Conservation (phyloP, 2,329 filamentous ascomycete genomes). For the Microcyclospora pomicola region DNA sequence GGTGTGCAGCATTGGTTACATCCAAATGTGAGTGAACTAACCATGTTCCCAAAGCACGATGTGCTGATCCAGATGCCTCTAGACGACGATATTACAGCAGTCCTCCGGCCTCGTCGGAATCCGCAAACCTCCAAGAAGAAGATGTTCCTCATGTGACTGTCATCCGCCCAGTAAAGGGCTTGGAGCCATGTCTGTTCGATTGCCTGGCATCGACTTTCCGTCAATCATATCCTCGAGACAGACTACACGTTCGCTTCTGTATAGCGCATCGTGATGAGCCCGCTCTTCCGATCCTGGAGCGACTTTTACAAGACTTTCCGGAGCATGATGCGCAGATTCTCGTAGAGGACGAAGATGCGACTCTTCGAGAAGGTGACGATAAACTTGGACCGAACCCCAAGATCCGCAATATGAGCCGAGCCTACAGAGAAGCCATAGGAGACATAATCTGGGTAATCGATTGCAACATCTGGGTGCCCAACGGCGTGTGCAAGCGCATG, state of each 20-base stretch:
- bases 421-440: constrained; percentile 74
- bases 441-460: constrained; percentile 92
- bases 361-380: constrained; percentile 42
- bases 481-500: constrained; percentile 70
- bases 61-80: too few species aligned
- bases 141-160: constrained; percentile 72
- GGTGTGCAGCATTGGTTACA: constrained; percentile 45
- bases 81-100: constrained; percentile 43
- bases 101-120: constrained; percentile 5
- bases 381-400: constrained; percentile 88
- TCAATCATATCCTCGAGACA: constrained; percentile 65
- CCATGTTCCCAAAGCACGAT: too few species aligned
- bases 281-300: constrained; percentile 58
- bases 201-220: constrained; percentile 77
- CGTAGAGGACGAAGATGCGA: constrained; percentile 68
- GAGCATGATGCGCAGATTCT: constrained; percentile 56
- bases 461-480: constrained; percentile 87
- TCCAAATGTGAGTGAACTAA: constrained; percentile 38
- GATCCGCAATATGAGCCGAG: constrained; percentile 88
- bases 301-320: constrained; percentile 60
- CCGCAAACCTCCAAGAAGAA: not conserved
- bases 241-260: constrained; percentile 70
- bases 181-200: constrained; percentile 81
- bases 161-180: constrained; percentile 83
- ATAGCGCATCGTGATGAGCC: constrained; percentile 62